A percentile compares a stretch with the other conserved stretches of the same genome.
Evolutionary conservation across 495 filamentous ascomycete genomes (phyloP).

Genomic region (Penicillium canescens): DNA sequence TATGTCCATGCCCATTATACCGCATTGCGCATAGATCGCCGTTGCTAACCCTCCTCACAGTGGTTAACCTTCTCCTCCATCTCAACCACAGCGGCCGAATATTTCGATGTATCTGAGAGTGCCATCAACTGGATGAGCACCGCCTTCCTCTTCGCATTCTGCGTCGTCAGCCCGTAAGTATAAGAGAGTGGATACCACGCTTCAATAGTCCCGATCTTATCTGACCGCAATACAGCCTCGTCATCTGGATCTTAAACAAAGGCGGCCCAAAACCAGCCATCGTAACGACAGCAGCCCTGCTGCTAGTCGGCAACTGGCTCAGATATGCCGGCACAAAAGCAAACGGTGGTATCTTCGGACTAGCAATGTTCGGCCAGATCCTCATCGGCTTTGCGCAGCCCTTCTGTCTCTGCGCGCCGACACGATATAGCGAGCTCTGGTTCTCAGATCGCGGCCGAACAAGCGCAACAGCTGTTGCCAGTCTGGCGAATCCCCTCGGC

Average conservation of each 20-base stretch:
- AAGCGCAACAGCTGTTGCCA: constrained; percentile 82
- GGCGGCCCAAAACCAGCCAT: constrained; percentile 80
- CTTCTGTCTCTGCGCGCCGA: constrained; percentile 87
- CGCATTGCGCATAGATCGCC: background rate
- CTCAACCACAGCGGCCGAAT: constrained; percentile 70
- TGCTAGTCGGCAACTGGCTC: constrained; percentile 88
- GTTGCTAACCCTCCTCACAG: constrained; percentile 37
- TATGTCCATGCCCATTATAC: constrained; percentile 43
- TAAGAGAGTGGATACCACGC: background rate
- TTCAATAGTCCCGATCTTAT: background rate
- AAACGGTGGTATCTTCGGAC: constrained; percentile 62
- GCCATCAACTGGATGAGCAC: constrained; percentile 93
- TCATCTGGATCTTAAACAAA: constrained; percentile 76
- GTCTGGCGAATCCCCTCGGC: constrained; percentile 83
- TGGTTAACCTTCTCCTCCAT: constrained; percentile 94
- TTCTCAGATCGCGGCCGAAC: constrained; percentile 84
- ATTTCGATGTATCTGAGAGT: constrained; percentile 73
- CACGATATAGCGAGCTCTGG: constrained; percentile 92
- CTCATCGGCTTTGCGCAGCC: constrained; percentile 87
- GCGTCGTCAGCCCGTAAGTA: constrained; percentile 66
- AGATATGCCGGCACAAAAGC: constrained; percentile 78
- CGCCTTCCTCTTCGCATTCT: constrained; percentile 81
- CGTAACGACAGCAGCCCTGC: constrained; percentile 66
- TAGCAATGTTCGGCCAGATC: constrained; percentile 94
- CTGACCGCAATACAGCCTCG: constrained; percentile 40